Base-by-base conservation (phyloP, 257 asterid species). In the Lithospermum erythrorhizon region DNA sequence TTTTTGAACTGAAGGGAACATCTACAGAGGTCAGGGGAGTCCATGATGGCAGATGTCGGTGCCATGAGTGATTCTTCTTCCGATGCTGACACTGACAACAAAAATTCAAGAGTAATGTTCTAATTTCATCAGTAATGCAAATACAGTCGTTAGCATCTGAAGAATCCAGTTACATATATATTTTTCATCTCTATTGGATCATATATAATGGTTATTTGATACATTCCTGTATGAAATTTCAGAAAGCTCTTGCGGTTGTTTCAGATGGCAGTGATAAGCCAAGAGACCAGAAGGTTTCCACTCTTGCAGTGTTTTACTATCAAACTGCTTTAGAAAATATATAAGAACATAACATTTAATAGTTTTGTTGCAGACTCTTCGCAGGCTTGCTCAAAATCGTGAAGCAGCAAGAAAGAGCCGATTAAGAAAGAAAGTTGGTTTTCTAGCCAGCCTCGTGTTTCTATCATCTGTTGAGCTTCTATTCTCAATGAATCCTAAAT, bases 401-500 rank as follows among this genome's bases (percentile, higher is more conserved):
- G 98, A 91, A 82, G 98, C 98, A 56, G 98, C 98, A 41, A 77
- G 98, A 63, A 91, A 86, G 79, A 91, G 98, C 69, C 97, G 98
- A 67, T 77, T 86, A 74, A 78, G 95, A 64, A 91, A 91, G 75
- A 88, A 91, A 58, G 98, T 78, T 68, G 49, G 81, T 61, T 61
- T 58, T 61, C 35, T 21, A 62, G 24, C 21, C 53, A 32, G 53
- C 65, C 53, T 22, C 54, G 25, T 48, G 27, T 54, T 65, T 17
- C 54, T 14, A 15, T 63, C 58, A 57, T 57, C 25, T 65, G 60
- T 22, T 23, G 49, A 4, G 57, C 49, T 24, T n/a, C 21, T 13
- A 30, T 32, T 15, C 24, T 41, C 13, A 6, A 18, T 29, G 56
- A 37, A 18, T 30, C 51, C 45, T 58, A 15, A 53, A 17, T 52